Base-by-base conservation (phyloP, 306 rosid genomes). In the Casuarina glauca region DNA sequence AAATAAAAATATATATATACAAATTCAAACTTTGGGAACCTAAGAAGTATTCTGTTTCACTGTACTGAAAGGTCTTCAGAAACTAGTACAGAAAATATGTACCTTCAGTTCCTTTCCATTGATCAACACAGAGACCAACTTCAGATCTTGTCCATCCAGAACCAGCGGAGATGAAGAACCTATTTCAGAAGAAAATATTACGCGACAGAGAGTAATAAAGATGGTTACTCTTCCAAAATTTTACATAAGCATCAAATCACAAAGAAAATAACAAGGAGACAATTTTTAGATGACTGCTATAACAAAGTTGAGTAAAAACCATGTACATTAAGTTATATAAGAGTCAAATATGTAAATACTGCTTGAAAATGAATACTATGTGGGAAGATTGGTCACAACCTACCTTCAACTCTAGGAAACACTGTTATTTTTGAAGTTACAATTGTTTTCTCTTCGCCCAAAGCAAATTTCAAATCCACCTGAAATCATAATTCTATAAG, bases 401-500 rank as follows among this genome's bases (percentile, higher is more conserved):
- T 79, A 91, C 97, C 97, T 88, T 92, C 97, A 85, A 76, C 80
- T 78, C 87, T 86, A 45, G 97, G 98, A 82, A 79, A 73, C 62
- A 93, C 99, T 0, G 91, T 49, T 70, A 93, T 93, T 85, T 84
- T 96, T 69, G 99, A 96, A 77, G 82, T 81, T 73, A 96, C 97
- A 51, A 84, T 75, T 49, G 99, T 88, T 72, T 79, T 90, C 90
- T 96, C 99, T 87, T 91, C 98, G 45, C 97, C 98, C 82, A 96
- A 82, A 45, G 78, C 72, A 86, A 93, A 93, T 75, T 85, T 89
- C 89, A 93, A 89, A 87, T 86, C 87, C 85, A 94, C 97, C 99
- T 93, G 87, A 39, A 82, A 76, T 67, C 26, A 48, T 64, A 70
- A 49, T 79, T 78, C 70, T 75, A 46, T 69, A 46, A 75, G 81